Base-by-base conservation (phyloP, 2,329 filamentous ascomycete species). In the Elsinoe necatrix region DNA sequence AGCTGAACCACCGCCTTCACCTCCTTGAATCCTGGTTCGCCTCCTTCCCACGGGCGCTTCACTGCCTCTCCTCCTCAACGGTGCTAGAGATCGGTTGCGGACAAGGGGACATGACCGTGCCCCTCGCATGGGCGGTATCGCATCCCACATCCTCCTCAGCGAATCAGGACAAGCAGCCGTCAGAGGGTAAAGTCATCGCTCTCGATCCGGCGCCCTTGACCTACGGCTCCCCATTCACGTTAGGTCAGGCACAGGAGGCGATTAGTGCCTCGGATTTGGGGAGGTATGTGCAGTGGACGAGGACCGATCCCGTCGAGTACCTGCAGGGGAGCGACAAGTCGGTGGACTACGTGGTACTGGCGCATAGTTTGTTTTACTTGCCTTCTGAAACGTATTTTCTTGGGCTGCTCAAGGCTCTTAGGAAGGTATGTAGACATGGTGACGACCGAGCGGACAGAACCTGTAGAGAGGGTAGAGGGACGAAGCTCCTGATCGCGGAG, bases 81-180 rank as follows among this genome's bases (percentile, higher is more conserved):
- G n/a, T 56, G 6, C 71, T 84, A 1, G 81, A 83, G 63, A 65
- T 84, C 35, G 80, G 80, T 51, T 83, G 80, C 65, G 81, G 80
- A 0, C 81, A 83, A 61, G 81, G 80, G 1, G 79, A 79, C 58
- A 77, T 75, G 61, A 82, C 81, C 1, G 71, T 75, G 9, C 76
- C 75, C 2, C 73, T 83, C 16, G 80, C 80, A 45, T 64, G 72
- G 61, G 72, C 67, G 18, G 72, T 79, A 1, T 74, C 76, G 2
- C 63, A 71, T 11, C 27, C 21, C 18, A 6, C 20, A 45, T 50
- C 45, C 7, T 11, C 18, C n/a, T 7, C 37, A 14, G 16, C 41
- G 4, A 43, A n/a, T 12, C 41, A 43, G 41, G 21, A 11, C 18
- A 25, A 21, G 9, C 4, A 3, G n/a, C 6, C 18, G 5, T 14